phyloP scores from a whole-genome alignment of 768 basidiomycete species.

The Mycena leptocephala region DNA sequence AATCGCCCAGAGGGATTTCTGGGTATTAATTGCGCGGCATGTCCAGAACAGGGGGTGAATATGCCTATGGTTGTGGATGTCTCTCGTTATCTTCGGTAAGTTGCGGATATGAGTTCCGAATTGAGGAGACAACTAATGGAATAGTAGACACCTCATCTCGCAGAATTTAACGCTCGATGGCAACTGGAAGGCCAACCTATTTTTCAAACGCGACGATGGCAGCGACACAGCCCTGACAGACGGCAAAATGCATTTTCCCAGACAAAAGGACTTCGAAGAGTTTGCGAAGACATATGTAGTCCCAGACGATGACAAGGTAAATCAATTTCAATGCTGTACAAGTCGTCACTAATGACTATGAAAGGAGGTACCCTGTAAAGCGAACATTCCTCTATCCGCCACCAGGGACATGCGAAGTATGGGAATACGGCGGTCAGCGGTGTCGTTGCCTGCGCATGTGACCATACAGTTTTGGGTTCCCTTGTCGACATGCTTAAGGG shows the following conservation, averaged over 20 bases:
- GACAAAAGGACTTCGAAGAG: background rate
- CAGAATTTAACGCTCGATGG: conserved; percentile 9
- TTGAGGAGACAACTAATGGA: background rate
- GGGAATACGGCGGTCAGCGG: conserved; percentile 15
- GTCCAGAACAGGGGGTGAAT: conserved; percentile 24
- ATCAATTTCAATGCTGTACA: background rate
- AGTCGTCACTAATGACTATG: background rate
- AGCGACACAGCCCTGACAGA: conserved; percentile 18
- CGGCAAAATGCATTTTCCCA: conserved; percentile 22
- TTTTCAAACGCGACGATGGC: conserved; percentile 27
- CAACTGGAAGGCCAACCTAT: conserved; percentile 20
- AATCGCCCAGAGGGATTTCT: conserved; percentile 8
- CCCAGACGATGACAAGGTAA: conserved; percentile 17
- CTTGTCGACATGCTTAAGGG: conserved; percentile 21
- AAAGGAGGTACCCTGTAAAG: conserved; percentile 18
- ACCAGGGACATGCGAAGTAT: conserved; percentile 16
- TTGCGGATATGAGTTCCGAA: background rate
- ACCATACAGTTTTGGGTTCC: conserved; percentile 18
- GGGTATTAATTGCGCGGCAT: conserved; percentile 2
- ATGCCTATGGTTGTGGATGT: conserved; percentile 17
- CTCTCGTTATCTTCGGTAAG: conserved; percentile 20
- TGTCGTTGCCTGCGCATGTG: conserved; percentile 14
- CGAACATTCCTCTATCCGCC: conserved; percentile 20
- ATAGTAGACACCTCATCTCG: conserved; percentile 3
- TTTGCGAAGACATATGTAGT: background rate